A percentile compares a stretch with the other conserved stretches of the same genome.
Evolutionary conservation across 176 grass and related monocot species (phyloP).

Genomic region (Saccharum spontaneum): DNA sequence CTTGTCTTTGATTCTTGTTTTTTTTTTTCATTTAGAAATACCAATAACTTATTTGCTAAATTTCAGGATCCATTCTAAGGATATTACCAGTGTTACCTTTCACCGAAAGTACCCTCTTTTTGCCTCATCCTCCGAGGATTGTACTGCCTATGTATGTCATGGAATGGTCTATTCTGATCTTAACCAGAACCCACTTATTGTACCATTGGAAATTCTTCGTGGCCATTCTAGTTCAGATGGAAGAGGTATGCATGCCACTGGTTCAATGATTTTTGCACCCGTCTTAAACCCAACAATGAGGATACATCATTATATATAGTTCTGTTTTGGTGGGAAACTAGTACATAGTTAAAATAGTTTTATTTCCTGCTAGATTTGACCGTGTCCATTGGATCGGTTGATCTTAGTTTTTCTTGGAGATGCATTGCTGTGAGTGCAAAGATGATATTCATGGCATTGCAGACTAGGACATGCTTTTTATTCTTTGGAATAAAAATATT

Average conservation of each 20-base stretch:
- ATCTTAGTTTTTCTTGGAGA: background rate
- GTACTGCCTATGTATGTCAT: conserved; percentile 89
- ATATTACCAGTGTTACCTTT: conserved; percentile 85
- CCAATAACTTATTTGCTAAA: conserved; percentile 8
- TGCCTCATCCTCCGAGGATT: conserved; percentile 82
- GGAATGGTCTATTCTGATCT: conserved; percentile 95
- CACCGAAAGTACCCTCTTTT: conserved; percentile 87
- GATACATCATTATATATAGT: background rate
- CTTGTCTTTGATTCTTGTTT: conserved; percentile 5
- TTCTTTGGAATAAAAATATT: background rate
- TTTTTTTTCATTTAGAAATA: background rate
- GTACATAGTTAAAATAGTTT: background rate
- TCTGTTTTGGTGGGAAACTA: background rate
- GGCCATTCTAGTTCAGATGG: conserved; percentile 71
- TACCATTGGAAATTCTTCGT: conserved; percentile 89
- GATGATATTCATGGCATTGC: background rate
- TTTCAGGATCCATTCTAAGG: conserved; percentile 82
- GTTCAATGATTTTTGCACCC: conserved; percentile 7
- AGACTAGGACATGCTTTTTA: background rate
- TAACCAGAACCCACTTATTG: conserved; percentile 95
- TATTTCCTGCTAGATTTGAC: background rate
- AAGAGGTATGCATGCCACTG: conserved; percentile 58
- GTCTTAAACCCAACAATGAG: background rate
- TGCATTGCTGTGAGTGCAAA: background rate
- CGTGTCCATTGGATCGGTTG: background rate